These are phyloP conservation scores for Xylariaceae sp. DNA, from an alignment of 2,329 filamentous ascomycete species.

Conservation along the genomic window DNA sequence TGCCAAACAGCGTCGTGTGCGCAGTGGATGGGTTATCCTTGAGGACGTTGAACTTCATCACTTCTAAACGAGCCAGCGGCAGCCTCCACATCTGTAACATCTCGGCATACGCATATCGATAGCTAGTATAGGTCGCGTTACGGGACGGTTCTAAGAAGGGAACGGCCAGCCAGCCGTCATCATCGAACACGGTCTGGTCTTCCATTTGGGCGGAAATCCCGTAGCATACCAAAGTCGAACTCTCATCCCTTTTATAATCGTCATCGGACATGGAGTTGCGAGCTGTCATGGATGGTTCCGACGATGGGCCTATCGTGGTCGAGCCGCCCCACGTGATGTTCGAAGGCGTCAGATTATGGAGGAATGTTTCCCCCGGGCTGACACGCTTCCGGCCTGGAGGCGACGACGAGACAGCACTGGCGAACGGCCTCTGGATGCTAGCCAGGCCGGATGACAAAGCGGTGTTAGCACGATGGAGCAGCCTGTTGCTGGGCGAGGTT, in stretches of 20 bases:
- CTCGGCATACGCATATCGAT: conserved; percentile 62
- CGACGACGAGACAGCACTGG: conserved; percentile 36
- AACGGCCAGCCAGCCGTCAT: conserved; percentile 59
- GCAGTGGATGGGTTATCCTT: conserved; percentile 39
- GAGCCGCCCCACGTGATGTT: conserved; percentile 48
- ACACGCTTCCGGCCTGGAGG: conserved; percentile 47
- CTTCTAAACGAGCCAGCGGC: conserved; percentile 57
- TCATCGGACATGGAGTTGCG: conserved; percentile 52
- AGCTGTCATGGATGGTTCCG: conserved; percentile 41
- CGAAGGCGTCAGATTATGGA: conserved; percentile 48
- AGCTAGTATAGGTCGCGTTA: conserved; percentile 49
- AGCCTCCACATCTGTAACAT: conserved; percentile 62
- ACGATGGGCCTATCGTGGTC: conserved; percentile 37
- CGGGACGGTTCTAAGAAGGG: conserved; percentile 51
- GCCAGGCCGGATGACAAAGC: conserved; percentile 50
- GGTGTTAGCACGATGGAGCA: conserved; percentile 49
- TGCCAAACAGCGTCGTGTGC: conserved; percentile 21
- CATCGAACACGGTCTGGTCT: conserved; percentile 62
- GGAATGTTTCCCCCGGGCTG: conserved; percentile 57
- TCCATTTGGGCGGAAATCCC: conserved; percentile 50
- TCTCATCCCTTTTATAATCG: conserved; percentile 42
- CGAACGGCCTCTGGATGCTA: conserved; percentile 45
- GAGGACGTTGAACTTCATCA: conserved; percentile 64
- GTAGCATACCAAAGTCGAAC: conserved; percentile 43
- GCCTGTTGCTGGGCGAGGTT: conserved; percentile 52